Conservation (phyloP, 2,329 filamentous ascomycete species). For the Aureobasidium namibiae region DNA sequence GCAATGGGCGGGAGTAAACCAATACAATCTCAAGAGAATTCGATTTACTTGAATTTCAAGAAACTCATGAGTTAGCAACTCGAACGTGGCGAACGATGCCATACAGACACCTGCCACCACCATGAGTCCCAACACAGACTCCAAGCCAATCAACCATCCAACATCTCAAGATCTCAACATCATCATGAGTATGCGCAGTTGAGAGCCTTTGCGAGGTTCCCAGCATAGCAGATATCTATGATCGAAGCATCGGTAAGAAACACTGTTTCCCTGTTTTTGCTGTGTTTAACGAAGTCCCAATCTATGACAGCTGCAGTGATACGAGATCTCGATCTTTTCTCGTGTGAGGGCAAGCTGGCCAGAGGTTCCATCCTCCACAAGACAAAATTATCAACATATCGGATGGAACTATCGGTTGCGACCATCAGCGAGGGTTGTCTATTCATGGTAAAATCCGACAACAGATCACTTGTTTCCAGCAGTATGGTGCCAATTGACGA, state of each 20-base stretch:
- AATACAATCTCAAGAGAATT: neutral
- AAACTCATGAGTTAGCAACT: too few relatives aligned
- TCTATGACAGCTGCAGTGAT: slow-evolving; percentile 42
- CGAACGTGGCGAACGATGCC: too few relatives aligned
- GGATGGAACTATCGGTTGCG: slow-evolving; percentile 40
- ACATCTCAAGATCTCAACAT: neutral
- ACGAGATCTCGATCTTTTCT: too few relatives aligned
- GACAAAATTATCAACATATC: slow-evolving; percentile 31
- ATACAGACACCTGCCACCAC: neutral
- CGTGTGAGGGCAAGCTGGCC: slow-evolving; percentile 42
- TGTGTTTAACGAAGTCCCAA: slow-evolving; percentile 45
- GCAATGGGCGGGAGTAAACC: too few relatives aligned
- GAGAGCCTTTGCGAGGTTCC: neutral
- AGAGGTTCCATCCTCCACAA: slow-evolving; percentile 27
- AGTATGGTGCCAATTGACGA: slow-evolving; percentile 55
- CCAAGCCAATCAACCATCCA: neutral
- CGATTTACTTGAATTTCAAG: too few relatives aligned
- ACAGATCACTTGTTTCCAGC: slow-evolving; percentile 45
- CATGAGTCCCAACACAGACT: neutral
- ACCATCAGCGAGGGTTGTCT: slow-evolving; percentile 52
- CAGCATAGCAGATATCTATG: neutral
- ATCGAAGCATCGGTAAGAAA: slow-evolving; percentile 28
- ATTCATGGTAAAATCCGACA: slow-evolving; percentile 55
- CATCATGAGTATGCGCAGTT: neutral
- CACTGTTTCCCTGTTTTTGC: slow-evolving; percentile 42